Conservation (phyloP, 345 rosid genomes). For the Syzygium aromaticum region DNA sequence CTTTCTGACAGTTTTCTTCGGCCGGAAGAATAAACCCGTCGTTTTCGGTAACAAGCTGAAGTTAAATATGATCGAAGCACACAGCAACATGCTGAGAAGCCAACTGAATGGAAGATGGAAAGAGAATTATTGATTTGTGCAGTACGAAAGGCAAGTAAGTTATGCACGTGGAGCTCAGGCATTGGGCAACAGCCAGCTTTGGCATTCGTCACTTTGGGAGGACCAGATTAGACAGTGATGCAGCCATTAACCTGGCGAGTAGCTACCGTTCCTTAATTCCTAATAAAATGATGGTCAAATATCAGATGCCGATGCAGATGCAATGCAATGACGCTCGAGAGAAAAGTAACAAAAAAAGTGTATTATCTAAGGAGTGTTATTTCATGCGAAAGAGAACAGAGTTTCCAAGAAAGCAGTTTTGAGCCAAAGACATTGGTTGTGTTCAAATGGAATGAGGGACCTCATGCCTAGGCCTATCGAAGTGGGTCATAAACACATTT, state of each 20-base stretch:
- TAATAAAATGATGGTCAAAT: not conserved
- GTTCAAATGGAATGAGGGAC: not conserved
- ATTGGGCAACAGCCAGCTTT: not conserved
- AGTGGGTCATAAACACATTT: no score
- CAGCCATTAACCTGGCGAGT: not conserved
- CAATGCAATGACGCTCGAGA: not conserved
- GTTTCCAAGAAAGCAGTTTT: not conserved
- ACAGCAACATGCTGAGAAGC: not conserved
- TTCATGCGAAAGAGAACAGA: not conserved
- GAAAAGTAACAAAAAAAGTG: no score
- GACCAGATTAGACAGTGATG: not conserved
- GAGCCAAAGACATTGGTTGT: not conserved
- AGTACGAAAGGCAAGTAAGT: not conserved
- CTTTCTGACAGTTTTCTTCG: not conserved
- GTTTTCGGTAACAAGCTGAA: not conserved
- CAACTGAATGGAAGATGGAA: not conserved
- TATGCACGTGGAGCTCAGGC: not conserved
- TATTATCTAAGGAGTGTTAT: not conserved
- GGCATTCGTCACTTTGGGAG: not conserved
- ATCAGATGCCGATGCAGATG: not conserved
- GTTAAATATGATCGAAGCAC: not conserved
- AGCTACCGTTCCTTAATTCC: not conserved
- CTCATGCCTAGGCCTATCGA: no score
- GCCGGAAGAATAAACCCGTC: not conserved
- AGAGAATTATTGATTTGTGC: not conserved